These are phyloP conservation scores for Euphrasia confusa DNA, from an alignment of 257 asterid genomes.

Conservation along the genomic window DNA sequence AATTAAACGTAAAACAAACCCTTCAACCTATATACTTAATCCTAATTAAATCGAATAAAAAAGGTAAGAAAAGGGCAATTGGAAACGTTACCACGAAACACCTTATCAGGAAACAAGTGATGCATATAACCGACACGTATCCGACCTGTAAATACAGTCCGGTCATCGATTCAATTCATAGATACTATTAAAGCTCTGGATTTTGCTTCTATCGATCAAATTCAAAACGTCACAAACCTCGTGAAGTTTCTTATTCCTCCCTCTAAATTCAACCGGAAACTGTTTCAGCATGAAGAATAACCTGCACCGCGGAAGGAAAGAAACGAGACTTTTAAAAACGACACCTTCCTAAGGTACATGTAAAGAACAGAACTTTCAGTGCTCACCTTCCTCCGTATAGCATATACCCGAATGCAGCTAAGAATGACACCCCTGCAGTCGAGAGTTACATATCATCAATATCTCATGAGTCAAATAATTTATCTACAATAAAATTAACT, in stretches of 20 bases:
- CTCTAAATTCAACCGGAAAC: constrained; percentile 89
- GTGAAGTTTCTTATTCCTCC: constrained; percentile 87
- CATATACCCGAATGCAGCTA: constrained; percentile 87
- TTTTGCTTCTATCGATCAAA: not conserved
- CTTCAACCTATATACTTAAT: not conserved
- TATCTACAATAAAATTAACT: no score
- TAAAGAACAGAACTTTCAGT: constrained; percentile 4
- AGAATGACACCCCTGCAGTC: constrained; percentile 70
- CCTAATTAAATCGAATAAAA: not conserved
- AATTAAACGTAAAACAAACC: not conserved
- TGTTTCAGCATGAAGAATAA: constrained; percentile 84
- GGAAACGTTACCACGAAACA: constrained; percentile 70
- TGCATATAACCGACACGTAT: constrained; percentile 90
- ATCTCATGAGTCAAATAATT: not conserved
- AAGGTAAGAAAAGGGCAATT: constrained; percentile 15
- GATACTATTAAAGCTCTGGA: not conserved
- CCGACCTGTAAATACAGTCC: constrained; percentile 59
- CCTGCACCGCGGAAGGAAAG: constrained; percentile 35
- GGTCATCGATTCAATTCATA: constrained; percentile 16
- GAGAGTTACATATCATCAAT: constrained; percentile 23
- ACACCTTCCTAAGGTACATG: not conserved
- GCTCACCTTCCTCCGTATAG: constrained; percentile 89
- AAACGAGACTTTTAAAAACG: not conserved
- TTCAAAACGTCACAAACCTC: constrained; percentile 49
- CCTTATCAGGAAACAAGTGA: constrained; percentile 79